These are phyloP conservation scores for Fraxinus baroniana DNA, from an alignment of 305 asterid species.

Conservation along the genomic window DNA sequence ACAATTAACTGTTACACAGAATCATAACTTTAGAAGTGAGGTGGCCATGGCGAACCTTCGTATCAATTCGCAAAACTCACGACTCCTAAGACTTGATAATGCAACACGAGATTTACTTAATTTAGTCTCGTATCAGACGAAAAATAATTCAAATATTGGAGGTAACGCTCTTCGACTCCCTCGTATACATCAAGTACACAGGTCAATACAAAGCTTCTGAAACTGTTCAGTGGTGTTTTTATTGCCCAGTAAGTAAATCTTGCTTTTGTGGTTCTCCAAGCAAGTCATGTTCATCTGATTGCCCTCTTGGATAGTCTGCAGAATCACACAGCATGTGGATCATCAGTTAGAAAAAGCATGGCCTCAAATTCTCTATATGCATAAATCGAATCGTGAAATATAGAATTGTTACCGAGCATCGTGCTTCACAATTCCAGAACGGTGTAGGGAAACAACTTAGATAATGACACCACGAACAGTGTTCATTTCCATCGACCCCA, in stretches of 20 bases:
- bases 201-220: constrained; percentile 61
- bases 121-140: not conserved
- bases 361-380: not conserved
- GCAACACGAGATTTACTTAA: not conserved
- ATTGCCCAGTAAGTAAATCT: constrained; percentile 33
- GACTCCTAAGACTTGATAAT: not conserved
- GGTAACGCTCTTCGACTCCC: not conserved
- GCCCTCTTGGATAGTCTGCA: constrained; percentile 53
- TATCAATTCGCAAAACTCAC: not conserved
- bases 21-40: not conserved
- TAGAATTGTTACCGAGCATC: constrained; percentile 49
- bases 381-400: not conserved
- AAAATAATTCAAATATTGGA: not conserved
- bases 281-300: constrained; percentile 65
- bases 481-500: constrained; percentile 78
- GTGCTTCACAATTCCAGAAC: constrained; percentile 68
- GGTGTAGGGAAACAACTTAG: constrained; percentile 87
- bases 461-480: constrained; percentile 92
- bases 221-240: constrained; percentile 34
- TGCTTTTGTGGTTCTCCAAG: constrained; percentile 47
- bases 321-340: not conserved
- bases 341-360: not conserved
- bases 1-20: not conserved
- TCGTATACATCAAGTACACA: constrained; percentile 43
- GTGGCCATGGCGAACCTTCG: not conserved